Percentiles rank a stretch among this genome's conserved stretches.
These are phyloP conservation scores for Dryadomyces quercus-mongolicae DNA, from an alignment of 2,329 filamentous ascomycete species.

Conservation along the genomic window DNA sequence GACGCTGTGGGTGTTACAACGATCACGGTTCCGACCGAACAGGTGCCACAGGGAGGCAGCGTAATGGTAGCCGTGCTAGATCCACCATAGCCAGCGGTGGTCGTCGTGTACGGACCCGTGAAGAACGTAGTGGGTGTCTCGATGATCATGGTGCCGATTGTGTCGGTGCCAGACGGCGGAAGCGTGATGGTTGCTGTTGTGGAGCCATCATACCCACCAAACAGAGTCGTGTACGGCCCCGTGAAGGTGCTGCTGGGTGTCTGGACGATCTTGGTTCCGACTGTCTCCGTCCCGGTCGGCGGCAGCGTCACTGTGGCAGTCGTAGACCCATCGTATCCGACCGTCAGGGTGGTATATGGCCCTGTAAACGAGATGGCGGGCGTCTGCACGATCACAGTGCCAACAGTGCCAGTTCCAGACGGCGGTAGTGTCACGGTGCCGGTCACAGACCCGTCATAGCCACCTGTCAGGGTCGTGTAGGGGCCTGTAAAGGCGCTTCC, in stretches of 20 bases:
- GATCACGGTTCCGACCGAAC: constrained; percentile 8
- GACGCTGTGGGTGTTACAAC: constrained; percentile 1
- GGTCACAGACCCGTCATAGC: not conserved
- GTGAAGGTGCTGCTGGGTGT: not conserved
- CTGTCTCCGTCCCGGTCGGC: constrained; percentile 38
- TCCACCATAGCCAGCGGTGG: constrained; percentile 6
- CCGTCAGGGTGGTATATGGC: constrained; percentile 4
- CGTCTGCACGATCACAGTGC: not conserved
- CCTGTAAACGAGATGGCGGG: not conserved
- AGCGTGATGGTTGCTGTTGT: not conserved
- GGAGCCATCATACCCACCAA: not conserved
- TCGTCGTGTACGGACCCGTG: constrained; percentile 7
- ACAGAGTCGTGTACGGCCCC: not conserved
- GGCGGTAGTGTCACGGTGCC: constrained; percentile 2
- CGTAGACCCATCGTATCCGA: not conserved
- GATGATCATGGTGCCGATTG: not conserved
- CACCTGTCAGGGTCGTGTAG: constrained; percentile 4
- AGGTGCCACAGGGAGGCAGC: constrained; percentile 5
- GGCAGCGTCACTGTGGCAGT: not conserved
- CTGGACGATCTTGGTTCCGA: constrained; percentile 9
- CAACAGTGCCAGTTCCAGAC: constrained; percentile 37
- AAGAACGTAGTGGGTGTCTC: not conserved
- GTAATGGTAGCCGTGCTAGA: constrained; percentile 4
- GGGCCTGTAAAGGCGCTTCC: not conserved
- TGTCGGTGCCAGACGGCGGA: constrained; percentile 1